Evolutionary conservation across 2,329 filamentous ascomycete genomes (phyloP).

Genomic region (Escovopsis sp.): DNA sequence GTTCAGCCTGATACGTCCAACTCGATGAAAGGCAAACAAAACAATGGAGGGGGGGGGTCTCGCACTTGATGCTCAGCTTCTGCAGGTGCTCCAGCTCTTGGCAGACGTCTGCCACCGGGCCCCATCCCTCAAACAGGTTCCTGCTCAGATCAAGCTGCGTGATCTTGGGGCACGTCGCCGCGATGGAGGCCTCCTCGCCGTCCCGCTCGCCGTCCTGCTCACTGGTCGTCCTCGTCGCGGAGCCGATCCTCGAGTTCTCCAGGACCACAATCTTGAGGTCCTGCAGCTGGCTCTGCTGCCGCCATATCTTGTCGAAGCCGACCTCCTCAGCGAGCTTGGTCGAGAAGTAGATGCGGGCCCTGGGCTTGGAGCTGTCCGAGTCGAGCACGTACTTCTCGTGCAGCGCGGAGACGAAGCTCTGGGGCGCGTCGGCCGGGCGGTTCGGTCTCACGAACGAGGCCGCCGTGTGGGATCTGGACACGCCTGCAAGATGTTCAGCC

Average conservation of each 20-base stretch:
- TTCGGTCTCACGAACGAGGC: slow-evolving; percentile 79
- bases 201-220: slow-evolving; percentile 6
- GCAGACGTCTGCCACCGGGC: slow-evolving; percentile 57
- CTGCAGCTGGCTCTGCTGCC: slow-evolving; percentile 60
- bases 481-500: slow-evolving; percentile 25
- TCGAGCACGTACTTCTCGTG: slow-evolving; percentile 65
- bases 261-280: slow-evolving; percentile 72
- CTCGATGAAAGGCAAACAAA: too few species aligned
- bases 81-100: slow-evolving; percentile 50
- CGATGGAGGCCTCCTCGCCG: slow-evolving; percentile 24
- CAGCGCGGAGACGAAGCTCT: slow-evolving; percentile 66
- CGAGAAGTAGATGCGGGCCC: slow-evolving; percentile 48
- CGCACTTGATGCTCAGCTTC: slow-evolving; percentile 55
- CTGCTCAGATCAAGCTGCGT: slow-evolving; percentile 71
- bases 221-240: slow-evolving; percentile 10
- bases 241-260: slow-evolving; percentile 54
- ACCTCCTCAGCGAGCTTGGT: slow-evolving; percentile 84
- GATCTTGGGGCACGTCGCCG: slow-evolving; percentile 48
- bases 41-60: neutral
- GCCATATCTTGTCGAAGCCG: slow-evolving; percentile 84
- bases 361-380: slow-evolving; percentile 21
- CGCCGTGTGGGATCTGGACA: slow-evolving; percentile 49
- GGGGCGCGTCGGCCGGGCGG: slow-evolving; percentile 50
- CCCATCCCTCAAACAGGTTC: slow-evolving; percentile 60
- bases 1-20: too few species aligned